These are phyloP conservation scores for Hypericum androsaemum DNA, from an alignment of 345 rosid species.

Conservation along the genomic window DNA sequence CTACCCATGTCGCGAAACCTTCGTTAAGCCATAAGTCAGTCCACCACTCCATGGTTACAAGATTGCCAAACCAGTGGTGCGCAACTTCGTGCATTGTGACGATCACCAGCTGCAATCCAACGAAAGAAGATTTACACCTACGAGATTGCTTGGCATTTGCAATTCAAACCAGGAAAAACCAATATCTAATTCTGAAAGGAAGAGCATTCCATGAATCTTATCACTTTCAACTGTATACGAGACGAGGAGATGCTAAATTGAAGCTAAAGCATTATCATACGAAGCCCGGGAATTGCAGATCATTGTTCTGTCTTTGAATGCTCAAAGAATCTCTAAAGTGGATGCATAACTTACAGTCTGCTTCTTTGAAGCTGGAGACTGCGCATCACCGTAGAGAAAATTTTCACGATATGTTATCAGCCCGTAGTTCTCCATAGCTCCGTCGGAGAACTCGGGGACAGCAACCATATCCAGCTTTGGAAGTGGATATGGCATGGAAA, in stretches of 20 bases:
- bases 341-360: background rate
- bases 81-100: background rate
- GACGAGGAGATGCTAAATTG: no score
- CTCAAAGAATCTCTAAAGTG: background rate
- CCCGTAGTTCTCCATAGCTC: conserved; percentile 44
- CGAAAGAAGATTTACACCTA: background rate
- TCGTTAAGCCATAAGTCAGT: conserved; percentile 2
- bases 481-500: conserved; percentile 35
- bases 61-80: conserved; percentile 4
- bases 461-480: conserved; percentile 38
- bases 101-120: background rate
- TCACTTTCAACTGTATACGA: no score
- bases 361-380: background rate
- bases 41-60: conserved; percentile 3
- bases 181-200: no score
- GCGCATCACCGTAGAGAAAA: background rate
- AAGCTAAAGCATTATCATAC: no score
- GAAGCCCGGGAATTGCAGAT: no score
- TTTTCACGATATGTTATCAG: conserved; percentile 30
- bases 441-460: conserved; percentile 31
- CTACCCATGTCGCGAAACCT: conserved; percentile 1
- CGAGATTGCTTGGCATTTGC: no score
- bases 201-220: no score
- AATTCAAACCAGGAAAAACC: no score
- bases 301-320: no score